These are phyloP conservation scores for Hyphodiscus hymeniophilus DNA, from an alignment of 495 filamentous ascomycete genomes.

Conservation along the genomic window DNA sequence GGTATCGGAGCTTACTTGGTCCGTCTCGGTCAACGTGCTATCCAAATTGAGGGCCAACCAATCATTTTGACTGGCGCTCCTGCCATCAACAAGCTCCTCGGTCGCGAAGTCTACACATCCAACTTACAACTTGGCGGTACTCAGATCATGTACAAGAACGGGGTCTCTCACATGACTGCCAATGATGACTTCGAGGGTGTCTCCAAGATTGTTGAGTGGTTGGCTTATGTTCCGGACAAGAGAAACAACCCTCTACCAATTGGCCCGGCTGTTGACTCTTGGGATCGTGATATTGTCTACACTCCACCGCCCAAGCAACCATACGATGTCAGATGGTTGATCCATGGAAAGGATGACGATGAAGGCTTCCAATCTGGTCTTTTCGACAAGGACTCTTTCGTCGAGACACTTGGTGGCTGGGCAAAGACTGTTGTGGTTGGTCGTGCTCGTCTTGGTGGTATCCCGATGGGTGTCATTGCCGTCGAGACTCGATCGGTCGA, in stretches of 20 bases:
- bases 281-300: conserved; percentile 89
- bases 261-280: conserved; percentile 71
- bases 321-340: conserved; percentile 93
- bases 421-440: conserved; percentile 94
- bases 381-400: conserved; percentile 94
- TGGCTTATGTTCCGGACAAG: conserved; percentile 92
- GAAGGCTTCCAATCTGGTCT: conserved; percentile 81
- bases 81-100: conserved; percentile 96
- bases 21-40: conserved; percentile 92
- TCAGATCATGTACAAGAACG: conserved; percentile 99
- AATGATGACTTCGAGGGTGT: conserved; percentile 97
- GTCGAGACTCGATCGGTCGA: conserved; percentile 94
- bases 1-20: conserved; percentile 96
- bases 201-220: conserved; percentile 95
- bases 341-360: conserved; percentile 81
- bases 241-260: conserved; percentile 85
- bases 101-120: conserved; percentile 96
- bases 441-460: conserved; percentile 92
- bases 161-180: conserved; percentile 97
- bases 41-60: conserved; percentile 97
- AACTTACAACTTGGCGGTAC: conserved; percentile 98
- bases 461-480: conserved; percentile 96
- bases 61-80: conserved; percentile 98
- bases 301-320: conserved; percentile 76
- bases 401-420: conserved; percentile 95